Conservation (phyloP, 768 basidiomycete genomes). For the Piloderma croceum region DNA sequence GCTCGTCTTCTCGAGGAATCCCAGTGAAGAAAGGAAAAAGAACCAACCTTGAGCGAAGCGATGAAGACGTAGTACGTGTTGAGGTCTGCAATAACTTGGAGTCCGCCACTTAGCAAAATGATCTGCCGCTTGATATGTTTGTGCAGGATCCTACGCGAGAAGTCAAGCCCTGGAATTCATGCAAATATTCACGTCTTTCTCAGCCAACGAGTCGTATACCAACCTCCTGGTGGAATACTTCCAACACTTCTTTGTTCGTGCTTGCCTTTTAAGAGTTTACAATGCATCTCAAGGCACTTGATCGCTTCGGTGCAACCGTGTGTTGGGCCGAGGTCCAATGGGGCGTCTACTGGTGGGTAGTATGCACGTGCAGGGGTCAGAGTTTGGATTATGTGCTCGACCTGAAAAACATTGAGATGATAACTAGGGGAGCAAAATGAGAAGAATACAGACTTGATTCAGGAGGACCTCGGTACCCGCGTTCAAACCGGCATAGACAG, state of each 20-base stretch:
- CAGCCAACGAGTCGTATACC: slow-evolving; percentile 84
- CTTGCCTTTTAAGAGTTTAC: slow-evolving; percentile 87
- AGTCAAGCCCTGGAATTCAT: too few species aligned
- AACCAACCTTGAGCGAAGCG: slow-evolving; percentile 67
- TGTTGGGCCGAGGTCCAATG: slow-evolving; percentile 81
- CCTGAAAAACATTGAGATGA: slow-evolving; percentile 48
- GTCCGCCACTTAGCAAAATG: slow-evolving; percentile 88
- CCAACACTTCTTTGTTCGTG: slow-evolving; percentile 92
- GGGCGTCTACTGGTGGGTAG: slow-evolving; percentile 76
- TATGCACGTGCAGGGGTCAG: slow-evolving; percentile 84
- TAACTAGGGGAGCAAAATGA: too few species aligned
- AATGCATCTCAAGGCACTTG: slow-evolving; percentile 83
- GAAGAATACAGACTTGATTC: slow-evolving; percentile 64
- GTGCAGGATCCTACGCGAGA: slow-evolving; percentile 79
- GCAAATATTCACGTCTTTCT: too few species aligned
- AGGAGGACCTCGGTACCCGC: slow-evolving; percentile 92
- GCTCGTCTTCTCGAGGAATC: too few species aligned
- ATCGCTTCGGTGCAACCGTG: slow-evolving; percentile 87
- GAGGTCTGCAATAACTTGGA: slow-evolving; percentile 93
- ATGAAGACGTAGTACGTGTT: slow-evolving; percentile 93
- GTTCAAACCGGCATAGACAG: slow-evolving; percentile 89
- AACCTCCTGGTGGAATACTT: slow-evolving; percentile 97
- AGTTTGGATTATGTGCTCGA: slow-evolving; percentile 87
- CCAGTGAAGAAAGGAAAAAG: slow-evolving; percentile 18
- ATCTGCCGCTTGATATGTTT: slow-evolving; percentile 97